Evolutionary conservation across 148 eudicot genomes (phyloP).

Genomic region (Nepenthes mirabilis): DNA sequence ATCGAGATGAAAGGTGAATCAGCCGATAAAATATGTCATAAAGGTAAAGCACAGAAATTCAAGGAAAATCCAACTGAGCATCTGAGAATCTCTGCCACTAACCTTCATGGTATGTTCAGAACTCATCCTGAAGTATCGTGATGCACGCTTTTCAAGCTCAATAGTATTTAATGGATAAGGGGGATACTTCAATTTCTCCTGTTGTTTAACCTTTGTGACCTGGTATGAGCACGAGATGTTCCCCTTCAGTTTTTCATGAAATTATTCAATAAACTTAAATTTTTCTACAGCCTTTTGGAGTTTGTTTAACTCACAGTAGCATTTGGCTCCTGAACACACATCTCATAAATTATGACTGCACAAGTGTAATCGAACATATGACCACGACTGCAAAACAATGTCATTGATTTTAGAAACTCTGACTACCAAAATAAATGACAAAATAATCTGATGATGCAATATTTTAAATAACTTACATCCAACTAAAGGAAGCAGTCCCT

Average conservation of each 20-base stretch:
- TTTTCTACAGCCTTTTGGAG: background rate
- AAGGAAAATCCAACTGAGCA: background rate
- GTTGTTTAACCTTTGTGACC: constrained; percentile 74
- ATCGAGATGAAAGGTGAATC: too few species aligned
- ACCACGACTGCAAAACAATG: constrained; percentile 60
- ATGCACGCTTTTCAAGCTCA: constrained; percentile 99
- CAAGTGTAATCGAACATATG: constrained; percentile 88
- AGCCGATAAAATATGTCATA: too few species aligned
- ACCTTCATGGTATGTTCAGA: constrained; percentile 96
- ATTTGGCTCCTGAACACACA: constrained; percentile 83
- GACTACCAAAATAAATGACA: background rate
- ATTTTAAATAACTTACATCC: constrained; percentile 48
- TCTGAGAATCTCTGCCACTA: constrained; percentile 3
- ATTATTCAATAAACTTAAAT: background rate
- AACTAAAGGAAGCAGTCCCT: constrained; percentile 61
- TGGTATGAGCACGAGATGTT: constrained; percentile 12
- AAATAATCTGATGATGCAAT: background rate
- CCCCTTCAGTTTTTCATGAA: background rate
- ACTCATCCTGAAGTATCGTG: constrained; percentile 91
- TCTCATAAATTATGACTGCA: constrained; percentile 73
- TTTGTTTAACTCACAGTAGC: constrained; percentile 64
- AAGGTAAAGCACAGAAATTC: too few species aligned
- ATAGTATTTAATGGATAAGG: constrained; percentile 89
- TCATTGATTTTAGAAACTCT: background rate
- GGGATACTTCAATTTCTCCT: constrained; percentile 73